Base-by-base conservation (phyloP, 208 protist genomes). In the Naegleria fowleri region DNA sequence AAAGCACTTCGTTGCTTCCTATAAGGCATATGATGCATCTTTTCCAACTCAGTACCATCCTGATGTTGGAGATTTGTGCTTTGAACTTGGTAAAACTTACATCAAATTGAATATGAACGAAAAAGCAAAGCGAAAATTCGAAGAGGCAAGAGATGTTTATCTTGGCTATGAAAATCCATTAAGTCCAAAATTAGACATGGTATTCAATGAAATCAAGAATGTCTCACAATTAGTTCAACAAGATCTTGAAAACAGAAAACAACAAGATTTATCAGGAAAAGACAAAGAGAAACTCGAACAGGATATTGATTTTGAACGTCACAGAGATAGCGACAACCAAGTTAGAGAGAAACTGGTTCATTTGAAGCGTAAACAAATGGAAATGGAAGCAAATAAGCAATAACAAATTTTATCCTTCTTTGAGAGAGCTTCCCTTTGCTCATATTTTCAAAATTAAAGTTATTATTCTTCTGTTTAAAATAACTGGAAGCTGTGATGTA, bases 71-170 rank as follows among this genome's bases (percentile, higher is more conserved):
- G 79, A 85, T 43, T 39, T 85, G 3, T 85, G 79, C 19, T 29
- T 85, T 15, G 79, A 43, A 29, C 22, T 85, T 33, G 79, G 79
- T 85, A 85, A 85, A 43, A 43, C n/a, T 5, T 39, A 85, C 15
- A 43, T 85, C 9, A 43, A 43, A 36, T n/a, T 43, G 2, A 85
- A 85, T 43, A 85, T 36, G 79, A 43, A 43, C 41, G 79, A 43
- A 43, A 43, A 43, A 43, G 79, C 79, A 40, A 85, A 85, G 79
- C 41, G 79, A 85, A 85, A 85, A 15, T 85, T 85, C 19, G 79
- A 85, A 25, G 38, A 85, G 41, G n/a, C 79, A 85, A 16, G 79
- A 16, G 38, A 85, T 43, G 38, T 85, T 40, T 85, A 39, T 43
- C 22, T 85, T 25, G 79, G 38, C 11, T 85, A 85, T 43, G 79